A percentile compares a stretch with the other conserved stretches of the same genome.
Evolutionary conservation across 306 rosid species (phyloP).

Genomic region (Cicer cuneatum): DNA sequence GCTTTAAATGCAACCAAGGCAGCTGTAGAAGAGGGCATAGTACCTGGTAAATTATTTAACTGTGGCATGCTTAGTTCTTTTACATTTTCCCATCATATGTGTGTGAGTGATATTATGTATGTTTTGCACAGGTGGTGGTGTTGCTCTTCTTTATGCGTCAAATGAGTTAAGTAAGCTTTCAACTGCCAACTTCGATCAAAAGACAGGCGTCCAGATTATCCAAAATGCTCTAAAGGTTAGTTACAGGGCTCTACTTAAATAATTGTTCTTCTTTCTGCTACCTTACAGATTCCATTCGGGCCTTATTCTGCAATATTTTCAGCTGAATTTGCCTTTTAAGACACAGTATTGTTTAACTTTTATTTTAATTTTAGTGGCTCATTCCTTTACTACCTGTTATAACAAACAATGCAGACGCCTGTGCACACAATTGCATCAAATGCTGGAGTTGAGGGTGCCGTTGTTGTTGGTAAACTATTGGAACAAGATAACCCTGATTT

Average conservation of each 20-base stretch:
- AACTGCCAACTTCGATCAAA: conserved; percentile 94
- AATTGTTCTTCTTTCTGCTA: neutral
- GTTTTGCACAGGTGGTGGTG: conserved; percentile 74
- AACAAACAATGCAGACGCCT: conserved; percentile 69
- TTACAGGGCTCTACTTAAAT: neutral
- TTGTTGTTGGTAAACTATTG: conserved; percentile 92
- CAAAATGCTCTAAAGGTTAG: conserved; percentile 90
- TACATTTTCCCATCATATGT: conserved; percentile 3
- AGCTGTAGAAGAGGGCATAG: conserved; percentile 96
- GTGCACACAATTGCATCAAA: conserved; percentile 91
- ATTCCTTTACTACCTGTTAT: neutral
- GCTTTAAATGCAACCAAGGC: conserved; percentile 98
- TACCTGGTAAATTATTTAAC: conserved; percentile 63
- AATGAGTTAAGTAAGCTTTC: conserved; percentile 77
- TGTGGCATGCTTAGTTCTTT: neutral
- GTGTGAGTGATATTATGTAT: neutral
- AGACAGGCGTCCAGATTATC: conserved; percentile 93
- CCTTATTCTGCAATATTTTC: neutral
- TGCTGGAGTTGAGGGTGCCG: conserved; percentile 99
- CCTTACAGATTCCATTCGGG: conserved; percentile 17
- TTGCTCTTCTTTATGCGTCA: conserved; percentile 94
- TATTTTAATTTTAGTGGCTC: conserved; percentile 5
- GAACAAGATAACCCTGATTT: conserved; percentile 82
- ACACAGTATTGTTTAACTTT: neutral
- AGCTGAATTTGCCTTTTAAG: neutral